Conservation (phyloP, 2,329 filamentous ascomycete species). For the Penicillium hordei region DNA sequence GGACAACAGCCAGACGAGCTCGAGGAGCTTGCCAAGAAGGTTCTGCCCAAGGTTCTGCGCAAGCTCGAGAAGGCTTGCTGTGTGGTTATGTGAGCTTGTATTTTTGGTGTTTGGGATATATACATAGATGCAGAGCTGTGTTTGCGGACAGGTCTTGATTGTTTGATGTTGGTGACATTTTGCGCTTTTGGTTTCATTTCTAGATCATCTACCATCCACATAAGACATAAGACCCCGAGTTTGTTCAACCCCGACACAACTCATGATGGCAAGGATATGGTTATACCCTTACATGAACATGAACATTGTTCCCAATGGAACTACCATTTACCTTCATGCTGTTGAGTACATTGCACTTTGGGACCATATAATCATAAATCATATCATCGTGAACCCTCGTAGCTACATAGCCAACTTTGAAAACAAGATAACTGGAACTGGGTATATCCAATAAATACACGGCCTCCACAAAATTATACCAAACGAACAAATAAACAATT, state of each 20-base stretch:
- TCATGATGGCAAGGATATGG: slow-evolving; percentile 9
- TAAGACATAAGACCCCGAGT: neutral
- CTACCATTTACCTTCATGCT: slow-evolving; percentile 1
- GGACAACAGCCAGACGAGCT: slow-evolving; percentile 57
- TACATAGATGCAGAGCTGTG: slow-evolving; percentile 1
- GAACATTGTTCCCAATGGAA: neutral
- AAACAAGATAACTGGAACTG: slow-evolving; percentile 10
- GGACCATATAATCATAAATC: slow-evolving; percentile 5
- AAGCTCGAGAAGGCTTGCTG: slow-evolving; percentile 71
- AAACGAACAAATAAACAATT: neutral
- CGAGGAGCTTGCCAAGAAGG: slow-evolving; percentile 60
- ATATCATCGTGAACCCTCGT: slow-evolving; percentile 12
- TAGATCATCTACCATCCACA: neutral
- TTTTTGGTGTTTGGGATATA: slow-evolving; percentile 10
- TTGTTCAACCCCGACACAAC: slow-evolving; percentile 3
- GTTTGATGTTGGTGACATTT: neutral
- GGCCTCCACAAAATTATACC: neutral
- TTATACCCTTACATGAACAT: slow-evolving; percentile 10
- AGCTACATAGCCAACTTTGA: slow-evolving; percentile 1
- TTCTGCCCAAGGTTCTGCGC: slow-evolving; percentile 60
- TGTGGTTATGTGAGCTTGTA: slow-evolving; percentile 64
- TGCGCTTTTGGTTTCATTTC: slow-evolving; percentile 1
- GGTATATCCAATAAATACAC: slow-evolving; percentile 21
- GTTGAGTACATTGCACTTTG: neutral
- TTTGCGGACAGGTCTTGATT: neutral